Base-by-base conservation (phyloP, 2,329 filamentous ascomycete genomes). In the Coleophoma crateriformis region DNA sequence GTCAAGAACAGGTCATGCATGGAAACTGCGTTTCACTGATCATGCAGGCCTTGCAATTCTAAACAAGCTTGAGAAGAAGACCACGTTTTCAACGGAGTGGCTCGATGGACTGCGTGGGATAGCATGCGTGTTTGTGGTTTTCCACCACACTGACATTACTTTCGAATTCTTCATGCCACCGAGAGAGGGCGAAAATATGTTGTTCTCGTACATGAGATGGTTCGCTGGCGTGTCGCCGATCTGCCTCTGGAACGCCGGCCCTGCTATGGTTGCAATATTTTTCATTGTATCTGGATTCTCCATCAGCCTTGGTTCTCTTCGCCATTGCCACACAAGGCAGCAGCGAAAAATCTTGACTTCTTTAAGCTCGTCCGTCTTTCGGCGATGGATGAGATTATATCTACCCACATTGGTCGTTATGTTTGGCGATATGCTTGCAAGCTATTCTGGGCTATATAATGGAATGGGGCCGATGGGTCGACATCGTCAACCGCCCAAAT, bases 211-310 rank as follows among this genome's bases (percentile, higher is more conserved):
- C 14, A 1, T n/a, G 19, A 12, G 13, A 39, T 39, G 37, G 37
- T 39, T 39, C 13, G 37, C 19, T 10, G 19, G n/a, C n/a, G n/a
- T 39, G n/a, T 19, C 37, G 2, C 19, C 19, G 8, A 8, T n/a
- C n/a, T 15, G 19, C 7, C n/a, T 39, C 14, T 39, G 37, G 37
- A 15, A 39, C 37, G 37, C 37, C 15, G 72, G 72, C 12, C 63
- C 64, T 12, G 66, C 69, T 14, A 71, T 72, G 68, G 72, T 75
- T 4, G 67, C 72, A 54, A 65, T 75, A 44, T 75, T 76, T 60
- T 75, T 75, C 57, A 66, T 75, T 53, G 68, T 76, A 20, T 75
- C 72, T 1, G 72, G 73, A 17, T 74, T 73, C 51, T 70, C 67
- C 0, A 63, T 75, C 33, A 68, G 68, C 7, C 64, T 67, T 54